Conservation (phyloP, 176 grass and related monocot genomes). For the Oryza meridionalis region DNA sequence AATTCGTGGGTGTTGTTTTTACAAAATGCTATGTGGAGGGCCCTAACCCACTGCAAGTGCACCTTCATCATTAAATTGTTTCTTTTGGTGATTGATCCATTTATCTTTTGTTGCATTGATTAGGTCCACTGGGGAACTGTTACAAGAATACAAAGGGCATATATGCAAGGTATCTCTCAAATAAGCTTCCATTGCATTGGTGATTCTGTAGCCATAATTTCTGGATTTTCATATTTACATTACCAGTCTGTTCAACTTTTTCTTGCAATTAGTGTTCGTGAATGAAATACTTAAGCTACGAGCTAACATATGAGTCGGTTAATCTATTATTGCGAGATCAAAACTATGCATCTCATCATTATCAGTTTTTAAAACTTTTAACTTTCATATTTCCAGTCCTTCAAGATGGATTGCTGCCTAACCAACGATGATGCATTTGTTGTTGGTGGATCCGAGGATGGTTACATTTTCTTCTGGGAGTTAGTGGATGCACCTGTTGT, state of each 20-base stretch:
- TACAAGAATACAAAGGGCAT: slow-evolving; percentile 96
- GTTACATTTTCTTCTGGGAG: slow-evolving; percentile 88
- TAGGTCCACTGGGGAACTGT: slow-evolving; percentile 80
- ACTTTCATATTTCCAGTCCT: slow-evolving; percentile 53
- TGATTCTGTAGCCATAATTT: neutral
- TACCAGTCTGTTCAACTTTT: neutral
- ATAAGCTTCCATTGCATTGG: slow-evolving; percentile 16
- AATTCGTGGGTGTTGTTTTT: neutral
- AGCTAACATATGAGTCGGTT: neutral
- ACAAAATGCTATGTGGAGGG: neutral
- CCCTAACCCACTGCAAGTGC: neutral
- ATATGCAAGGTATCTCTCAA: slow-evolving; percentile 66
- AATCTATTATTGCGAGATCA: neutral
- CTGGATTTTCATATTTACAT: neutral
- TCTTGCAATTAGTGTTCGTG: neutral
- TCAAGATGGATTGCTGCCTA: slow-evolving; percentile 96
- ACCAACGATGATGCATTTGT: slow-evolving; percentile 95
- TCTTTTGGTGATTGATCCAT: neutral
- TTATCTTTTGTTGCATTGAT: slow-evolving; percentile 24
- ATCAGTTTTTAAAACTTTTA: neutral
- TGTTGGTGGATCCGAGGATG: slow-evolving; percentile 86
- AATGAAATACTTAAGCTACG: neutral
- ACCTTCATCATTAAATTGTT: neutral
- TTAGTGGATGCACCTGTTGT: slow-evolving; percentile 82
- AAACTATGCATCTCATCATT: neutral